phyloP scores from a whole-genome alignment of 139 green algal genomes.

The Chlorella sorokiniana region DNA sequence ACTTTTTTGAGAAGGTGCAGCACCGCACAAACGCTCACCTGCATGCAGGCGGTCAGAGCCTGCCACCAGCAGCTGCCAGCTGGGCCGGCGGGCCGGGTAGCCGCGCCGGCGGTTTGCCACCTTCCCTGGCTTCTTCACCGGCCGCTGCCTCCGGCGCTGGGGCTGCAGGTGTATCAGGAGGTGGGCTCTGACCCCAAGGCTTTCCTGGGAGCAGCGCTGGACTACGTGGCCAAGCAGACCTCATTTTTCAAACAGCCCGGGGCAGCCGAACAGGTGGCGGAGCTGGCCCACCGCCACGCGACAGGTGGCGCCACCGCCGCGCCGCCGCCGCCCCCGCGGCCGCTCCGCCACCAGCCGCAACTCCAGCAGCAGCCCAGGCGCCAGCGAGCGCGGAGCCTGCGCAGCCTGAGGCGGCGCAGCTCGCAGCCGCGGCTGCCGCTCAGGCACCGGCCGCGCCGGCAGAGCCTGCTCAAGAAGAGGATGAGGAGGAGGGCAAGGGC shows the following conservation, averaged over 20 bases:
- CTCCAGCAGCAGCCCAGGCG: neutral
- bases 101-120: neutral
- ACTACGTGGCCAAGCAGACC: conserved; percentile 8
- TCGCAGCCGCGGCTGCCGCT: neutral
- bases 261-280: neutral
- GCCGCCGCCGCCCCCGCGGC: neutral
- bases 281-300: neutral
- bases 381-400: neutral
- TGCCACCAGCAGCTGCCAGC: neutral
- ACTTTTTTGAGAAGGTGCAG: conserved; percentile 39
- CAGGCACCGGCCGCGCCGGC: neutral
- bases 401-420: neutral
- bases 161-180: conserved; percentile 27
- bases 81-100: no score
- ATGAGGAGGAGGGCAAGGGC: neutral
- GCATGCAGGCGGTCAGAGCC: no score
- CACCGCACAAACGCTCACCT: neutral
- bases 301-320: no score
- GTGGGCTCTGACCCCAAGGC: neutral
- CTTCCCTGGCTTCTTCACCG: no score
- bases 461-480: neutral
- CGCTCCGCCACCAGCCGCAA: neutral
- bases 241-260: conserved; percentile 4
- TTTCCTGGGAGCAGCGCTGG: conserved; percentile 29
- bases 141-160: no score